A percentile compares a stretch with the other conserved stretches of the same genome.
phyloP scores from a whole-genome alignment of 306 rosid genomes.

The Lablab purpureus region DNA sequence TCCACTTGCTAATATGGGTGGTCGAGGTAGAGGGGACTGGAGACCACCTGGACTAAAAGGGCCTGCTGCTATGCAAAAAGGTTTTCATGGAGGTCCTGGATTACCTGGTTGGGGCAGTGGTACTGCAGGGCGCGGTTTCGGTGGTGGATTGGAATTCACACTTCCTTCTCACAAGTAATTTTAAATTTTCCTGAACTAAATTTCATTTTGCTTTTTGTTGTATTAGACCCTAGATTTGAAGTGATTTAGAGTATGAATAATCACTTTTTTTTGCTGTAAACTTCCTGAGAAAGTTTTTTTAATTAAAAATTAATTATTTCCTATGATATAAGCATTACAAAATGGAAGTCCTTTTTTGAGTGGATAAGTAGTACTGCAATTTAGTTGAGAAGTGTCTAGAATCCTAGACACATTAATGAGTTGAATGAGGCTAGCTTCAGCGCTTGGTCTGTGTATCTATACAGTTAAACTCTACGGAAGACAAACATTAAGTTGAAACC shows the following conservation, averaged over 20 bases:
- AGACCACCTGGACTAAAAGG: constrained; percentile 85
- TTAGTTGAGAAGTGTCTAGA: constrained; percentile 14
- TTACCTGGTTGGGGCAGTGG: constrained; percentile 78
- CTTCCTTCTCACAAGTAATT: constrained; percentile 98
- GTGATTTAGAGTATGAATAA: constrained; percentile 7
- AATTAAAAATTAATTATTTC: neutral
- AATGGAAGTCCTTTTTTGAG: constrained; percentile 21
- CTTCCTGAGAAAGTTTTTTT: neutral
- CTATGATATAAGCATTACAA: neutral
- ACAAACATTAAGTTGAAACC: no score
- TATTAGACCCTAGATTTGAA: constrained; percentile 24
- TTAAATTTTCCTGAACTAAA: constrained; percentile 44
- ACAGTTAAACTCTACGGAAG: no score
- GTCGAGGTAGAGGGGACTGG: constrained; percentile 99
- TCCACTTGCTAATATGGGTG: constrained; percentile 74
- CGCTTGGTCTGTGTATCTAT: no score
- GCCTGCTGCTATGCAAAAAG: constrained; percentile 69
- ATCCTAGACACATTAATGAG: constrained; percentile 24
- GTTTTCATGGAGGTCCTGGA: constrained; percentile 84
- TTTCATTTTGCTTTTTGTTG: constrained; percentile 28
- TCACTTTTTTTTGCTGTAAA: neutral
- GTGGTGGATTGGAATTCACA: constrained; percentile 92
- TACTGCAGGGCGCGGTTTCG: constrained; percentile 85
- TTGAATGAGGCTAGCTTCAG: constrained; percentile 18
- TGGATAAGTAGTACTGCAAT: constrained; percentile 28